Evolutionary conservation across 1,284 basidiomycete species (phyloP).

Genomic region (Inonotus hispidus): DNA sequence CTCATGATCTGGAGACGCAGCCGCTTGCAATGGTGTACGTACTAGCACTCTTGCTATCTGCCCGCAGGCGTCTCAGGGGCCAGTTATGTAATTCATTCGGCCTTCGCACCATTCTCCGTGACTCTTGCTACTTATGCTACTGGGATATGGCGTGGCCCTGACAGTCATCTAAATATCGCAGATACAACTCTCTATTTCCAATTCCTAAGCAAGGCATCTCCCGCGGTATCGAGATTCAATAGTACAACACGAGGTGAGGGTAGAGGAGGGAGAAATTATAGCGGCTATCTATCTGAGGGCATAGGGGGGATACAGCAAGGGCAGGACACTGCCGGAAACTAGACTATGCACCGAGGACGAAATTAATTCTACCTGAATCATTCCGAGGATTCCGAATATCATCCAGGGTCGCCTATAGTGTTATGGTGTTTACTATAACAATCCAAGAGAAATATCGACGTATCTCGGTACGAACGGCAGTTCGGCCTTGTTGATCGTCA

Average conservation of each 20-base stretch:
- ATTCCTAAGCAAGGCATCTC: not conserved
- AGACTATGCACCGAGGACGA: constrained; percentile 4
- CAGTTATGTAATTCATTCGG: not conserved
- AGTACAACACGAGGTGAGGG: not conserved
- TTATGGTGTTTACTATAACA: not conserved
- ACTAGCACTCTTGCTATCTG: too few species aligned
- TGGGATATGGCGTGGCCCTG: not conserved
- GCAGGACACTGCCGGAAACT: not conserved
- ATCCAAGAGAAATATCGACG: not conserved
- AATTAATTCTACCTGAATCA: not conserved
- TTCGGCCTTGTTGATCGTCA: not conserved
- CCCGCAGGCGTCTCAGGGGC: not conserved
- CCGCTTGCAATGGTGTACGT: not conserved
- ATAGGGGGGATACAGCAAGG: not conserved
- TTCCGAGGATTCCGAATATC: constrained; percentile 9
- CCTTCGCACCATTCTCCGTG: not conserved
- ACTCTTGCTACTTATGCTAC: not conserved
- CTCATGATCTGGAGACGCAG: not conserved
- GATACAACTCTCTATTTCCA: not conserved
- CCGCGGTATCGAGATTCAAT: not conserved
- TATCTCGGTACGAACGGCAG: constrained; percentile 9
- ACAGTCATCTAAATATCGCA: not conserved
- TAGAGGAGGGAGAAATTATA: not conserved
- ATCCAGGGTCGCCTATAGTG: constrained; percentile 6
- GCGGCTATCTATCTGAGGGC: not conserved